phyloP scores from a whole-genome alignment of 1,284 basidiomycete species.

The Papiliotrema terrestris region DNA sequence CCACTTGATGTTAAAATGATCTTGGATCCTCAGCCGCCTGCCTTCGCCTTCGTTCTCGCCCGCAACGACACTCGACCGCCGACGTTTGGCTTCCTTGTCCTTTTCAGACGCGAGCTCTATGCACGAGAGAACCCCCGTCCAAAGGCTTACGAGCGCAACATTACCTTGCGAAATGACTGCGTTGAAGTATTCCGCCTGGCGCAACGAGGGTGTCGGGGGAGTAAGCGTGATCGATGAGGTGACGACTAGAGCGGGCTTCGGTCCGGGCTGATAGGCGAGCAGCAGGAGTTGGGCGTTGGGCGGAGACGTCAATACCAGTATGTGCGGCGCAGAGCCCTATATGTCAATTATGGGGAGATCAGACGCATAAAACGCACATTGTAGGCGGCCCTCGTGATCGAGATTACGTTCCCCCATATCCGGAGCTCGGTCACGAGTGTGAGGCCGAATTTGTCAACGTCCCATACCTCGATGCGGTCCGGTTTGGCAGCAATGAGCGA shows the following conservation, averaged over 20 bases:
- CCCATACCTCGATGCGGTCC: slow-evolving; percentile 49
- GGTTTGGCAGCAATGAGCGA: slow-evolving; percentile 45
- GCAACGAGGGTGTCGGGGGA: slow-evolving; percentile 34
- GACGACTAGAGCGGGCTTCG: slow-evolving; percentile 24
- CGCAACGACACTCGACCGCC: slow-evolving; percentile 13
- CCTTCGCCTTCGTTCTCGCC: slow-evolving; percentile 11
- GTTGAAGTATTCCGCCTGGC: slow-evolving; percentile 46
- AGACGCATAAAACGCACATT: slow-evolving; percentile 21
- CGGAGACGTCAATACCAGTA: slow-evolving; percentile 41
- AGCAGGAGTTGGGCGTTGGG: slow-evolving; percentile 44
- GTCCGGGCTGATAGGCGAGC: slow-evolving; percentile 18
- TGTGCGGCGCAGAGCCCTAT: slow-evolving; percentile 38
- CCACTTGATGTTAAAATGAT: slow-evolving; percentile 47
- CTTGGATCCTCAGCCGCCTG: slow-evolving; percentile 31
- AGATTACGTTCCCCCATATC: slow-evolving; percentile 46
- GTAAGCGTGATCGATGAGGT: slow-evolving; percentile 29
- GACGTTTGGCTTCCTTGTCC: slow-evolving; percentile 28
- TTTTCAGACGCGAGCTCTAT: slow-evolving; percentile 43
- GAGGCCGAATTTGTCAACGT: slow-evolving; percentile 33
- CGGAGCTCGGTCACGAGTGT: slow-evolving; percentile 24
- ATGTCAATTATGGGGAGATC: neutral
- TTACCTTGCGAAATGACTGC: slow-evolving; percentile 31
- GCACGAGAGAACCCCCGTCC: slow-evolving; percentile 45
- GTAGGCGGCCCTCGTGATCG: slow-evolving; percentile 32
- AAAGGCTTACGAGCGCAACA: slow-evolving; percentile 39